phyloP scores from a whole-genome alignment of 2,329 filamentous ascomycete genomes.

The Scleromitrula shiraiana region DNA sequence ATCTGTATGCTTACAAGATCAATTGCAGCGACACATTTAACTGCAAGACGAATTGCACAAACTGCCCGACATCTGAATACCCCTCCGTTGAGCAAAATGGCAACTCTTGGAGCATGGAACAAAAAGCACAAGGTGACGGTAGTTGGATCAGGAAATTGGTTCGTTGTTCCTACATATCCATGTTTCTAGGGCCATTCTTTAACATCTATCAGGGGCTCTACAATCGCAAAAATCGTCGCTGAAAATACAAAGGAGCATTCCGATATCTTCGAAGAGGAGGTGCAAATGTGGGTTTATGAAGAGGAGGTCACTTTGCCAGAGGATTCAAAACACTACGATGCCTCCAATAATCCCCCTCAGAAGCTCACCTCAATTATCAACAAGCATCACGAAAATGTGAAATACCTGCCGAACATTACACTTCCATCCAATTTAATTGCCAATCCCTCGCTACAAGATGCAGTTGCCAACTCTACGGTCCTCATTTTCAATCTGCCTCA shows the following conservation, averaged over 20 bases:
- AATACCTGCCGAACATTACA: conserved; percentile 85
- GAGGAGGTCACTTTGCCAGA: conserved; percentile 72
- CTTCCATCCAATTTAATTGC: conserved; percentile 79
- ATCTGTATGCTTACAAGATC: conserved; percentile 18
- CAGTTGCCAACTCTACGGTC: conserved; percentile 77
- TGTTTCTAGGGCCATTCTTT: not conserved
- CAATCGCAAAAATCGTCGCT: conserved; percentile 92
- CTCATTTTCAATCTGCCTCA: conserved; percentile 95
- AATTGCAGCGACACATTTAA: conserved; percentile 15
- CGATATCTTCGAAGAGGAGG: conserved; percentile 75
- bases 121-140: conserved; percentile 90
- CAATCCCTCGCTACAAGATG: conserved; percentile 70
- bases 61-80: conserved; percentile 15
- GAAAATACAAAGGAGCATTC: conserved; percentile 78
- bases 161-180: conserved; percentile 23
- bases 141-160: conserved; percentile 96
- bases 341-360: conserved; percentile 54
- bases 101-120: conserved; percentile 38
- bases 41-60: conserved; percentile 16
- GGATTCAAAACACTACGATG: conserved; percentile 65
- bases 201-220: conserved; percentile 65
- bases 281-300: conserved; percentile 99
- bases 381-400: conserved; percentile 87
- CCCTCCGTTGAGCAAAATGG: conserved; percentile 26
- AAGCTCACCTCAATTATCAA: conserved; percentile 93